Evolutionary conservation across 345 rosid species (phyloP).

Genomic region (Syzygium grande): DNA sequence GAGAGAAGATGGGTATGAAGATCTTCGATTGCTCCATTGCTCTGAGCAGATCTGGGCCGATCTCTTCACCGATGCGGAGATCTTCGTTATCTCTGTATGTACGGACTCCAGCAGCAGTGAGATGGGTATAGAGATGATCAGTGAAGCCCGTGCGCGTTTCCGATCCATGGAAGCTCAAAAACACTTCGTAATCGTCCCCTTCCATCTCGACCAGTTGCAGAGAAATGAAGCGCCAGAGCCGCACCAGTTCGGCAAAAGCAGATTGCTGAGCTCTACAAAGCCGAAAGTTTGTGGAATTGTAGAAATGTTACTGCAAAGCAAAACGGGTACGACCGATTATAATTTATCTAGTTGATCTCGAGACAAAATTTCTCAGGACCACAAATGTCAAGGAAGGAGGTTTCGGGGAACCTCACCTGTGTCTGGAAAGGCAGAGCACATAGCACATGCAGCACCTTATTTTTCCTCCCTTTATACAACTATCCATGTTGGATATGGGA

Average conservation of each 20-base stretch:
- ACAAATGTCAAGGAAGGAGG: background rate
- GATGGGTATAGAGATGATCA: background rate
- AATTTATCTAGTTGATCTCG: background rate
- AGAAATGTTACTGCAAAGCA: background rate
- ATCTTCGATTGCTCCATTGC: background rate
- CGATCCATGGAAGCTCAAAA: rapidly evolving
- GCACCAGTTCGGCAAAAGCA: background rate
- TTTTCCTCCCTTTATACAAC: too few species aligned
- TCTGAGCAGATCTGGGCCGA: rapidly evolving
- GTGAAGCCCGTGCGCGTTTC: rapidly evolving
- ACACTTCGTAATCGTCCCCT: background rate
- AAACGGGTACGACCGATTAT: background rate
- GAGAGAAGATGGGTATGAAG: background rate
- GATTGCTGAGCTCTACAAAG: background rate
- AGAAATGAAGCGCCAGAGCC: background rate
- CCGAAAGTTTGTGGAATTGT: background rate
- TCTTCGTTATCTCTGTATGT: background rate
- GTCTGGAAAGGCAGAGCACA: background rate
- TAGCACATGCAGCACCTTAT: too few species aligned
- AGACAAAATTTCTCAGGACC: background rate
- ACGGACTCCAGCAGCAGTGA: background rate
- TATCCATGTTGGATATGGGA: background rate
- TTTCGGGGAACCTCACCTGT: background rate
- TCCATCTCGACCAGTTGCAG: background rate
- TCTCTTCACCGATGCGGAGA: rapidly evolving